These are phyloP conservation scores for Setaria italica DNA, from an alignment of 202 grass and related monocot species.

Conservation along the genomic window DNA sequence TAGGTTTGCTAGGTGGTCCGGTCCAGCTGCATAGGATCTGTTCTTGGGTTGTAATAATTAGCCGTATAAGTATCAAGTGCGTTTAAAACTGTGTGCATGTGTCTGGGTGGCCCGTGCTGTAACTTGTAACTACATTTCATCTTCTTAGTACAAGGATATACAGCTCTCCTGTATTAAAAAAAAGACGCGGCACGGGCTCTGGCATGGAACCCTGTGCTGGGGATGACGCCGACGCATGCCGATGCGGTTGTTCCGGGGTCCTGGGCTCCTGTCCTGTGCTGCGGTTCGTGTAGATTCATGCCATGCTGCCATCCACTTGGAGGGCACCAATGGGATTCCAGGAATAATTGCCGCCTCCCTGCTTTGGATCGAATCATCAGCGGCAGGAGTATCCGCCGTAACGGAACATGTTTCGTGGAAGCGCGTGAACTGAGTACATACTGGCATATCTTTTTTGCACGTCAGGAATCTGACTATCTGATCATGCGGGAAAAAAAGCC, in stretches of 20 bases:
- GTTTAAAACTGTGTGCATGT: too few relatives aligned
- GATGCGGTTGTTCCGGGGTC: neutral
- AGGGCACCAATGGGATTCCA: neutral
- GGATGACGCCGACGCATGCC: too few relatives aligned
- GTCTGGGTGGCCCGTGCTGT: too few relatives aligned
- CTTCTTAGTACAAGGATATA: too few relatives aligned
- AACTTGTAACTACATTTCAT: too few relatives aligned
- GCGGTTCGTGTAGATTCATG: constrained; percentile 28
- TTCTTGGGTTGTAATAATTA: too few relatives aligned
- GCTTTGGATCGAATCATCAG: constrained; percentile 25
- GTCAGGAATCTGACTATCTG: neutral
- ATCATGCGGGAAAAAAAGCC: neutral
- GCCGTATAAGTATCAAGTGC: too few relatives aligned
- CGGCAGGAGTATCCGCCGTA: constrained; percentile 37
- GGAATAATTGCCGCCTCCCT: neutral
- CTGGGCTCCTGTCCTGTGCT: neutral
- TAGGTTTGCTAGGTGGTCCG: too few relatives aligned
- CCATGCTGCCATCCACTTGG: constrained; percentile 35
- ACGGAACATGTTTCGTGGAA: constrained; percentile 28
- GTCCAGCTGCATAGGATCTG: too few relatives aligned
- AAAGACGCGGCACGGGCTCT: too few relatives aligned
- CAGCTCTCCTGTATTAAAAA: too few relatives aligned
- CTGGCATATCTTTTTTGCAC: neutral
- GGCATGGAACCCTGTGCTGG: too few relatives aligned
- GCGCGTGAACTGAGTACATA: neutral